Evolutionary conservation across 202 grass and related monocot species (phyloP).

Genomic region (Eragrostis tef): DNA sequence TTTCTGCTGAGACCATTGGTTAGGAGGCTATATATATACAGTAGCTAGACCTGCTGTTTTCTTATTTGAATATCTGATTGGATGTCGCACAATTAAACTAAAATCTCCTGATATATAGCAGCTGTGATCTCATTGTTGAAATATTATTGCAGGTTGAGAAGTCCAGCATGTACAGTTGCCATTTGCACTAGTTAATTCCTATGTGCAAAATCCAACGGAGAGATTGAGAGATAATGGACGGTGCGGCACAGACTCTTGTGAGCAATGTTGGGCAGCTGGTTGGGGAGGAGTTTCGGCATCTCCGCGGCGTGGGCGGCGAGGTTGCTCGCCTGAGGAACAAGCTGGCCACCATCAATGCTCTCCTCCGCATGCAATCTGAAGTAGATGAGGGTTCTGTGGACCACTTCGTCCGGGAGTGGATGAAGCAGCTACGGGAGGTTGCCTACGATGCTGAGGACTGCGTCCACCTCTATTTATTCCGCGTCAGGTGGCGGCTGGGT

Average conservation of each 20-base stretch:
- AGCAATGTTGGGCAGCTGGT: neutral
- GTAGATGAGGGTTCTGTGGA: neutral
- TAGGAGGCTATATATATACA: too few species aligned
- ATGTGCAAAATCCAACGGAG: too few species aligned
- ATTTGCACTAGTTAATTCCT: too few species aligned
- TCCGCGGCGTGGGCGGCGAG: neutral
- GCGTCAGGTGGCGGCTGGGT: neutral
- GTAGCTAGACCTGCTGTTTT: too few species aligned
- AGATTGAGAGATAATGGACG: neutral
- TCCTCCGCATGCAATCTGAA: neutral
- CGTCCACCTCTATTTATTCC: neutral
- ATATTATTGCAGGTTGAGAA: too few species aligned
- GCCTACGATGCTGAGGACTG: neutral
- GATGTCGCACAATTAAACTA: too few species aligned
- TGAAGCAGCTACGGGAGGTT: neutral
- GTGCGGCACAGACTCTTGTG: neutral
- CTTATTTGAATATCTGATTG: too few species aligned
- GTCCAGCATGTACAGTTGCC: too few species aligned
- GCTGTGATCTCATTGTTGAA: too few species aligned
- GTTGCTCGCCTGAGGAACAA: neutral
- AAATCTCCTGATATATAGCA: too few species aligned
- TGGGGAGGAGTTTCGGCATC: neutral
- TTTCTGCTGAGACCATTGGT: too few species aligned
- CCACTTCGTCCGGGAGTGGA: constrained; percentile 16
- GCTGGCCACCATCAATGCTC: constrained; percentile 22